phyloP scores from a whole-genome alignment of 1,284 basidiomycete genomes.

The Inonotus hispidus region DNA sequence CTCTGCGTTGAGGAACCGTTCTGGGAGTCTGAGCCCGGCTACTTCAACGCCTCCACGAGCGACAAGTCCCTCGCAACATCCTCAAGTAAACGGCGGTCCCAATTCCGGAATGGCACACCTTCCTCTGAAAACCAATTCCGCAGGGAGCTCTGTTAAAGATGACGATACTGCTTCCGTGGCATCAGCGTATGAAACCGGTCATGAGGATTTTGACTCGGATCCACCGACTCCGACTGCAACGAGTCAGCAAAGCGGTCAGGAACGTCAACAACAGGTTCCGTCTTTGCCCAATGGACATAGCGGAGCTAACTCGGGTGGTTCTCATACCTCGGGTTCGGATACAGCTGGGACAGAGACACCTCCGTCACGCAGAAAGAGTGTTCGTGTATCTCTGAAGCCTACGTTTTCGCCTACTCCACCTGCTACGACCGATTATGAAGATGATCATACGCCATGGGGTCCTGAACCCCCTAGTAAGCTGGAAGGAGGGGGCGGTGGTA shows the following conservation, averaged over 20 bases:
- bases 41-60: slow-evolving; percentile 2
- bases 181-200: slow-evolving; percentile 58
- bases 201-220: slow-evolving; percentile 39
- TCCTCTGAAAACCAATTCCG: not conserved
- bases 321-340: slow-evolving; percentile 18
- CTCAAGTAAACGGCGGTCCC: not conserved
- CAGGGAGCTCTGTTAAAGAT: not conserved
- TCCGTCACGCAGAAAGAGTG: slow-evolving; percentile 59
- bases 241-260: not conserved
- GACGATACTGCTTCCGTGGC: not conserved
- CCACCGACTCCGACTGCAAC: slow-evolving; percentile 8
- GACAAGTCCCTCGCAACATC: not conserved
- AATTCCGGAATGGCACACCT: not conserved
- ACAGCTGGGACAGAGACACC: slow-evolving; percentile 22
- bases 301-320: not conserved
- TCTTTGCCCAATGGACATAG: slow-evolving; percentile 1
- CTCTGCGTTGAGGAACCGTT: slow-evolving; percentile 14
- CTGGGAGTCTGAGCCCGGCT: slow-evolving; percentile 10
- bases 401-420: slow-evolving; percentile 68
- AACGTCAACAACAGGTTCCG: slow-evolving; percentile 5
- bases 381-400: slow-evolving; percentile 65
- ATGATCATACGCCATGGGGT: slow-evolving; percentile 20
- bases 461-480: not conserved
- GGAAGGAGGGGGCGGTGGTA: not conserved
- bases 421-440: slow-evolving; percentile 51